phyloP scores from a whole-genome alignment of 306 rosid genomes.

The Luffa aegyptiaca region DNA sequence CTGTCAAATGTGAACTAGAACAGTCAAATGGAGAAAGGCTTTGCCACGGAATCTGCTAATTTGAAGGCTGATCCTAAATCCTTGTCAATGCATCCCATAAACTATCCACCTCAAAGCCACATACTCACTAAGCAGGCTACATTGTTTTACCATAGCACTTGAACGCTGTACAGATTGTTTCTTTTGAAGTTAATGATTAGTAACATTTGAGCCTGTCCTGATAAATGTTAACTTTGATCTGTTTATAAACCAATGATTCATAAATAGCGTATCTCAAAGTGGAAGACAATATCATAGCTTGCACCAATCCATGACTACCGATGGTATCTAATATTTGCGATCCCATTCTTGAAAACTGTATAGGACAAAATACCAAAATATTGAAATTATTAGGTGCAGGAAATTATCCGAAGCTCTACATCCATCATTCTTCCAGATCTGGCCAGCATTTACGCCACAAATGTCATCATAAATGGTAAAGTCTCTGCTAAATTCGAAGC shows the following conservation, averaged over 20 bases:
- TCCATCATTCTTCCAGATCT: constrained; percentile 2
- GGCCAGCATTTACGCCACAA: not conserved
- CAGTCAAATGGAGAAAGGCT: not conserved
- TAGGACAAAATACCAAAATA: not conserved
- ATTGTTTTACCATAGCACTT: not conserved
- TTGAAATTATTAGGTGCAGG: not conserved
- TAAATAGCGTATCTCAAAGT: not conserved
- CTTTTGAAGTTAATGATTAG: not conserved
- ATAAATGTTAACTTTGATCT: not conserved
- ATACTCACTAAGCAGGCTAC: not conserved
- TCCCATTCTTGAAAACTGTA: not conserved
- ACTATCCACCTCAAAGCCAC: not conserved
- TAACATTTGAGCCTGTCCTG: not conserved
- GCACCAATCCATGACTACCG: not conserved
- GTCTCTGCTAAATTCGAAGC: not conserved
- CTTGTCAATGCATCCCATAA: not conserved
- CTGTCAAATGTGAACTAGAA: not conserved
- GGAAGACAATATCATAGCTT: not conserved
- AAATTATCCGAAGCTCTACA: not conserved
- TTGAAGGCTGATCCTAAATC: not conserved
- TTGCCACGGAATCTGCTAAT: not conserved
- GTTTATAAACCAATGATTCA: not conserved
- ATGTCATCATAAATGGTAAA: not conserved
- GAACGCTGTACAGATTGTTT: not conserved
- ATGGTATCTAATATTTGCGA: not conserved